Evolutionary conservation across 2,329 filamentous ascomycete species (phyloP), one percentile per base, ranked within the genome.

Genomic region (Phialophora chinensis): DNA sequence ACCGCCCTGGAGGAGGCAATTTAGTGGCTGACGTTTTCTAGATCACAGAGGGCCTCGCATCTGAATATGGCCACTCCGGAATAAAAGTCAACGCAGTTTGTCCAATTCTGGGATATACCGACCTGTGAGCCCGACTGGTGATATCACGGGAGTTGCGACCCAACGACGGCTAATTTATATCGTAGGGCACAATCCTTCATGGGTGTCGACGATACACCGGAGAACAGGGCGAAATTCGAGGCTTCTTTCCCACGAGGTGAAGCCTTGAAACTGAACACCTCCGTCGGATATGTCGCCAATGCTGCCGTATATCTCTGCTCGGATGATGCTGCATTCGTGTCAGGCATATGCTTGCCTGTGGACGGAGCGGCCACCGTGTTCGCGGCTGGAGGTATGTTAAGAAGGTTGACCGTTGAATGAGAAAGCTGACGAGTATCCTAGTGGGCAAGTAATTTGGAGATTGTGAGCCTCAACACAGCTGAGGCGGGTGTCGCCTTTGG

Each of bases 231-330:
- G 2, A 63, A 63, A 49, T 67, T 67, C 35, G 65, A 67, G n/a
- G 55, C 65, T 2, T 63, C 65, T 2, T 63, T 67, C 38, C 65
- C 65, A 12, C 65, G 60, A 27, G 65, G 61, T 1, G 61, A 67
- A 55, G 65, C 57, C 4, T 50, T 62, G 42, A 66, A 62, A 38
- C 53, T 58, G 20, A 66, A 66, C 25, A 66, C 31, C 14, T 61
- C 59, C 8, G 33, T 31, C 31, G 59, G 59, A 11, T 61, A 61
- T 27, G 25, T 67, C 55, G 76, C 77, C 0, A 71, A 75, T 7
- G 77, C 78, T 33, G 81, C 79, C 0, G 75, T 84, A 11, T 81
- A 81, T 66, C 69, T 84, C 55, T 79, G 79, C 1, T 82, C 79
- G 60, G 80, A 82, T 42, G 81, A 83, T 67, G 79, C 79, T 4